Evolutionary conservation across 2,329 filamentous ascomycete species (phyloP).

Genomic region (Thielaviopsis populi): DNA sequence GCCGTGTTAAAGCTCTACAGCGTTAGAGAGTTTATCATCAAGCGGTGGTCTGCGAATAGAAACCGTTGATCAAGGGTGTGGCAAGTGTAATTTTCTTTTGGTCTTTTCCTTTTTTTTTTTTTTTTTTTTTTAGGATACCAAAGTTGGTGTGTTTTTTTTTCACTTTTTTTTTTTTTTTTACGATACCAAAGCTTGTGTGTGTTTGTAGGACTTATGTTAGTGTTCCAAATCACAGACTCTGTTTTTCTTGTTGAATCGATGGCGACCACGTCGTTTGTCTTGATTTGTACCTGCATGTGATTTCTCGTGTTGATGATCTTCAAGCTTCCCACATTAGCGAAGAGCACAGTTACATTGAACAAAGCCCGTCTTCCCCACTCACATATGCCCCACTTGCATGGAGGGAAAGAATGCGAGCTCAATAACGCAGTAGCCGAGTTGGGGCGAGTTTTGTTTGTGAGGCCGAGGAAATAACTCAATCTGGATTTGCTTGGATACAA

Average conservation of each 20-base stretch:
- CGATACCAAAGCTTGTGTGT: not conserved
- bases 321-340: too few species aligned
- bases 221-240: too few species aligned
- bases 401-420: not conserved
- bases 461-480: not conserved
- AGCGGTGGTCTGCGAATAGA: slow-evolving; percentile 72
- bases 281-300: too few species aligned
- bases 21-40: slow-evolving; percentile 66
- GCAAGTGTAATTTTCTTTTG: too few species aligned
- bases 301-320: too few species aligned
- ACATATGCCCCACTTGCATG: not conserved
- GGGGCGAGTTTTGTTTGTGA: not conserved
- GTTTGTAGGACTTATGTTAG: too few species aligned
- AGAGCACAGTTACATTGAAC: too few species aligned
- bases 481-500: not conserved
- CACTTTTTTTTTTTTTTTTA: not conserved
- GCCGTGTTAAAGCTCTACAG: slow-evolving; percentile 52
- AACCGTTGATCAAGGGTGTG: slow-evolving; percentile 31
- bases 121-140: not conserved
- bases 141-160: not conserved
- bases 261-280: too few species aligned
- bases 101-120: not conserved
- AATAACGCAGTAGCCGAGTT: not conserved
- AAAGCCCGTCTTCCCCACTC: not conserved
- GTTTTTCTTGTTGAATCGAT: too few species aligned